Evolutionary conservation across 371 early-diverging fungal genomes (phyloP), one percentile per base, ranked within the genome.

Genomic region (Nosema granulosis): DNA sequence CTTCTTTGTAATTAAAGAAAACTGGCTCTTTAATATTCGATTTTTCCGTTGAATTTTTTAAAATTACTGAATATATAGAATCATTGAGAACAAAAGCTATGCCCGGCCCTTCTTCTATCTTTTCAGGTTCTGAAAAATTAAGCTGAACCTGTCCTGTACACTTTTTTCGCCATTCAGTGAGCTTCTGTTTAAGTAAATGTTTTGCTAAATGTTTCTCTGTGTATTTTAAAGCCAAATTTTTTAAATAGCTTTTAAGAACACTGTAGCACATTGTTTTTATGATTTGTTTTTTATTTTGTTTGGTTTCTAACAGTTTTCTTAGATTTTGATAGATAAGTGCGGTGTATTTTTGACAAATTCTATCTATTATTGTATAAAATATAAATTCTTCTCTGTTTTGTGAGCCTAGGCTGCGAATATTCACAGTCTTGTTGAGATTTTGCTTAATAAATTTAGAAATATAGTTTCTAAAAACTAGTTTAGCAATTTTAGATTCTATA

Each of bases 61-160:
- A 66, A 20, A 71, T 65, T 1, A 59, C 72, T 11, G 77, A 71
- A 13, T 59, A 71, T 24, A 77, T 51, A 6, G 56, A 31, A 29
- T 56, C 68, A 59, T 77, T 72, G 22, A 70, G 22, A 0, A 77
- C 51, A 3, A 76, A 31, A 26, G 58, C 18, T 29, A 76, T 62
- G 3, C 11, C 50, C 31, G 13, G 26, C 16, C 32, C 51, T 51
- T 16, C 13, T 9, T 20, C 34, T 13, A 37, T 34, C 29, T 38
- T 54, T 63, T 11, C 20, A 56, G 58, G 59, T 26, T 22, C 28
- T 0, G 31, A 22, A 22, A 67, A 22, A 49, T 43, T n/a, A n/a
- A n/a, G n/a, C n/a, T n/a, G n/a, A 67, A 12, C 50, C 50, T 37
- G 18, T 22, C 37, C 3, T 52, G 52, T 0, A 52, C 22, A 28